phyloP scores from a whole-genome alignment of 306 rosid genomes.

The Rubus idaeus region DNA sequence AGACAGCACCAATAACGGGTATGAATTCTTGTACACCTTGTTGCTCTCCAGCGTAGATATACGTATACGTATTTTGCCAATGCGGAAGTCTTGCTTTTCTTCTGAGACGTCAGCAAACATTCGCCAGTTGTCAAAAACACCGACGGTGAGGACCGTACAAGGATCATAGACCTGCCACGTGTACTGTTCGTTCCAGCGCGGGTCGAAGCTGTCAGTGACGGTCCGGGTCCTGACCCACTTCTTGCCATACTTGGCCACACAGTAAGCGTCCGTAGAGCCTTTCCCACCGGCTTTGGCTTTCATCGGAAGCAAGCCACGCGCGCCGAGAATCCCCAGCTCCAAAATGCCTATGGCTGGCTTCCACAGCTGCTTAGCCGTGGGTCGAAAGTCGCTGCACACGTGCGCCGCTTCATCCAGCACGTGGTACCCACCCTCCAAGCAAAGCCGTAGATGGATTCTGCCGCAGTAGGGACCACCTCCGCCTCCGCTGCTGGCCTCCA shows the following conservation, averaged over 20 bases:
- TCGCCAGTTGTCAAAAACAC: conserved; percentile 55
- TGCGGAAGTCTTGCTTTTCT: conserved; percentile 40
- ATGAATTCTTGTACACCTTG: conserved; percentile 69
- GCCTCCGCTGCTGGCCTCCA: conserved; percentile 36
- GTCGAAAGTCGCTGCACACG: conserved; percentile 90
- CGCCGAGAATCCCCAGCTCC: conserved; percentile 92
- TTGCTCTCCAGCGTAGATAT: conserved; percentile 88
- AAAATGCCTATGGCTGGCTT: conserved; percentile 80
- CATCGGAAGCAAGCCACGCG: conserved; percentile 73
- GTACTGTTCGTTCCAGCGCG: conserved; percentile 72
- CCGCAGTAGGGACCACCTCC: conserved; percentile 62
- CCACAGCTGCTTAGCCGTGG: conserved; percentile 92
- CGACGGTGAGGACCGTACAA: conserved; percentile 53
- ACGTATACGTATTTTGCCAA: conserved; percentile 82
- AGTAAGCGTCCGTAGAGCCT: conserved; percentile 57
- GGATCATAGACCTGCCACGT: conserved; percentile 67
- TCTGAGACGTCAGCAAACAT: conserved; percentile 36
- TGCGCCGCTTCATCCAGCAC: conserved; percentile 99
- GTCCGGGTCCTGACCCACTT: conserved; percentile 67
- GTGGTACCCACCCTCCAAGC: conserved; percentile 95
- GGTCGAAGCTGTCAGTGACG: conserved; percentile 49
- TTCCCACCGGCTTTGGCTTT: conserved; percentile 39
- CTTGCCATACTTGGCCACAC: conserved; percentile 65
- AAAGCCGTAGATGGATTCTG: conserved; percentile 68
- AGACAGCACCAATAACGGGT: conserved; percentile 56